Evolutionary conservation across 2,329 filamentous ascomycete genomes (phyloP), one percentile per base, ranked within the genome.

Genomic region (Alternaria postmessia): DNA sequence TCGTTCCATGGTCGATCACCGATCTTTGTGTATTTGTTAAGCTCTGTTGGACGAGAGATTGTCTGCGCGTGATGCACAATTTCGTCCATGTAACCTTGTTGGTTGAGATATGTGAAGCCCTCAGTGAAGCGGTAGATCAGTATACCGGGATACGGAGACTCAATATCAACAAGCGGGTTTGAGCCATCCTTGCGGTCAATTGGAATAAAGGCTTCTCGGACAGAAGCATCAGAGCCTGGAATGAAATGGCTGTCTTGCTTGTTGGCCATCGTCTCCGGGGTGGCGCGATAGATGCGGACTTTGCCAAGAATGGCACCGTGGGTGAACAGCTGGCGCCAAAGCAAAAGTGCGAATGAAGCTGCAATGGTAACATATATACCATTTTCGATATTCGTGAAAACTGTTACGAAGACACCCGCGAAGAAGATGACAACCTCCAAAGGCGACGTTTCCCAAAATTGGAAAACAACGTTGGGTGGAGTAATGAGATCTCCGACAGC

Each of bases 111-210:
- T 80, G 95, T 96, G 84, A 96, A 97, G 43, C 94, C 92, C 81
- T 98, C 94, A 0, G 91, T 91, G 79, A 98, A 97, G 44, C 94
- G 89, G 82, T 96, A 98, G 73, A 98, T 96, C 80, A 98, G 96
- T 67, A 99, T 86, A 53, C 95, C 95, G 0, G 94, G 94, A 71
- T 95, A 92, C 1, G 95, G 94, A 55, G 88, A 88, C 63, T 91
- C 85, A n/a, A 96, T 83, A 11, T 90, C 85, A 47, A 98, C 85
- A 26, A 90, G 85, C 0, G 94, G 94, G 77, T 98, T 98, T 1
- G 92, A 93, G 30, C 94, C 94, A 75, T 98, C 94, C n/a, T 85
- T 84, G 75, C 96, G 93, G 70, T 92, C 88, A 59, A 97, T 84
- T 0, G 95, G 95, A 20, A 98, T 62, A 39, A 66, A 78, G 4